These are phyloP conservation scores for Schwanniomyces sp. DNA, from an alignment of 805 yeast species.

Conservation along the genomic window DNA sequence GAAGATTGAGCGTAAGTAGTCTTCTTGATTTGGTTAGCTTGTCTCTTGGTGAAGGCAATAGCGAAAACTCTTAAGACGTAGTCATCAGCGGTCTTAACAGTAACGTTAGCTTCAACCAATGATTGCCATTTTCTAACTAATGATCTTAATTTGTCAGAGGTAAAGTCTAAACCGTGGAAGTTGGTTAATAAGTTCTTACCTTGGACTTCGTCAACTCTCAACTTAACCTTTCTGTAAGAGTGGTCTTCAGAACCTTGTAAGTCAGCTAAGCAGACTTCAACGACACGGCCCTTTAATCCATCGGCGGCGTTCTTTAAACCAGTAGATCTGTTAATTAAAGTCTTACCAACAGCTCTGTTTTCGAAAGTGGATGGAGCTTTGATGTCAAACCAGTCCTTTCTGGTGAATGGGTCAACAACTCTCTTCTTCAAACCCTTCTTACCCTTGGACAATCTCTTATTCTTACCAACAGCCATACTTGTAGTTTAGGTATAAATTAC, in stretches of 20 bases:
- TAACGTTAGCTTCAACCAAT: constrained; percentile 95
- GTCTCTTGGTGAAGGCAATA: constrained; percentile 98
- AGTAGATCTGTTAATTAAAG: constrained; percentile 96
- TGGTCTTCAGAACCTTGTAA: constrained; percentile 99
- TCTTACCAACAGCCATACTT: constrained; percentile 62
- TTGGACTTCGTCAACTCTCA: constrained; percentile 98
- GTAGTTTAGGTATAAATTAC: constrained; percentile 6
- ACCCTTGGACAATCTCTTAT: constrained; percentile 74
- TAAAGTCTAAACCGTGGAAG: constrained; percentile 99
- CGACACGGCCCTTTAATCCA: constrained; percentile 96
- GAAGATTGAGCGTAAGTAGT: constrained; percentile 97
- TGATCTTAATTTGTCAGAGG: constrained; percentile 96
- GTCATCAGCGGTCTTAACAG: constrained; percentile 97
- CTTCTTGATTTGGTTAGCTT: constrained; percentile 95
- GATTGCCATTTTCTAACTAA: constrained; percentile 99
- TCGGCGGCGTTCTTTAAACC: constrained; percentile 98
- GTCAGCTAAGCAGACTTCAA: constrained; percentile 95
- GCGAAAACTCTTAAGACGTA: constrained; percentile 95
- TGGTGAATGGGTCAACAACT: constrained; percentile 99
- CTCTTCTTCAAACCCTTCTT: constrained; percentile 99
- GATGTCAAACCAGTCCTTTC: constrained; percentile 98
- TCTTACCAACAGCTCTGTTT: constrained; percentile 98
- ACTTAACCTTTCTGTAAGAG: constrained; percentile 94
- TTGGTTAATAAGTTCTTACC: constrained; percentile 98
- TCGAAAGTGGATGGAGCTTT: constrained; percentile 99